Evolutionary conservation across 2,329 filamentous ascomycete species (phyloP), one percentile per base, ranked within the genome.

Genomic region (Colletotrichum trifolii): DNA sequence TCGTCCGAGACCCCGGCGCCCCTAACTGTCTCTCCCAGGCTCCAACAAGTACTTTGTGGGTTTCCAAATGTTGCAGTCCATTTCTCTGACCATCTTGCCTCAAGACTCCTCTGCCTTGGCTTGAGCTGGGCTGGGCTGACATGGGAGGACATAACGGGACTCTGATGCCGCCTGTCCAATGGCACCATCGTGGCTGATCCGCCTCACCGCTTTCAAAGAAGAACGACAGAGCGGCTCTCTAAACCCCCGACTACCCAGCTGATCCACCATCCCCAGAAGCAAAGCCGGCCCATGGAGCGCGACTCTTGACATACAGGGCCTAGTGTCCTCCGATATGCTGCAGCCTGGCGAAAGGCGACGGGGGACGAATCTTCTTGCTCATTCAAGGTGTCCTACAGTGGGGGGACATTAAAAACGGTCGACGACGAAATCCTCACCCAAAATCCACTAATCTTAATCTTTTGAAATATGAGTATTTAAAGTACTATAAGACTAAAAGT

Each of bases 131-230:
- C 46, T 57, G 53, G 52, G 59, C 59, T 62, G 53, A 50, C 59
- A 52, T 47, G 52, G 52, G 47, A 46, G 39, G n/a, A 36, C 49
- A 13, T 34, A 49, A 47, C 63, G 47, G 58, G 47, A 57, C 56
- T 36, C 47, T 54, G 50, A 55, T 17, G 7, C 17, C 38, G 39
- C n/a, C 11, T 38, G 52, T 55, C 63, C 63, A 53, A 66, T 63
- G 34, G 15, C 42, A 57, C 53, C 38, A 63, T 48, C 11, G 63
- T 63, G 58, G 63, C 63, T 63, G 63, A 48, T 53, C 59, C 48
- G 34, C 39, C 47, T 57, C 58, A 63, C 58, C 63, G 63, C 63
- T 66, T 66, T 56, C 47, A 58, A 50, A 42, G 33, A 63, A 43
- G 58, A 56, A 13, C 9, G 17, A 46, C 46, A 50, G 39, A 55